A percentile compares a stretch with the other conserved stretches of the same genome.
These are phyloP conservation scores for Salvia splendens DNA, from an alignment of 257 asterid species.

Conservation along the genomic window DNA sequence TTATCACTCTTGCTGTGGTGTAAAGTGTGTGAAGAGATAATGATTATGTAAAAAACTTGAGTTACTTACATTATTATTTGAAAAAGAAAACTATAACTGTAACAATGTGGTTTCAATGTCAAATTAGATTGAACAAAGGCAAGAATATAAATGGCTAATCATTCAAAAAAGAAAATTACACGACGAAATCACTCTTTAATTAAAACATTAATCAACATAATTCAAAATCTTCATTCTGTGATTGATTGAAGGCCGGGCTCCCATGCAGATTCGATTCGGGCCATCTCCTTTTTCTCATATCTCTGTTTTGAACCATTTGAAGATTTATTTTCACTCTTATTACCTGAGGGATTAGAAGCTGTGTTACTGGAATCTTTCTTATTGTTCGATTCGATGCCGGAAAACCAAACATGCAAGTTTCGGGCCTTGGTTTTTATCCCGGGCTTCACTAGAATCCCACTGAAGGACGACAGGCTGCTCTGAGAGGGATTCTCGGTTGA, in stretches of 20 bases:
- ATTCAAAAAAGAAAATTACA: neutral
- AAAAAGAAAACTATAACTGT: no score
- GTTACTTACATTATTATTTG: neutral
- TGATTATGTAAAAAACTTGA: neutral
- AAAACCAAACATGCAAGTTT: conserved; percentile 48
- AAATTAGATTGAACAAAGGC: neutral
- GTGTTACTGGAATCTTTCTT: conserved; percentile 22
- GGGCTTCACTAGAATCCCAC: conserved; percentile 51
- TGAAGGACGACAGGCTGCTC: conserved; percentile 22
- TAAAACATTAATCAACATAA: neutral
- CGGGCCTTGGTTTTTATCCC: conserved; percentile 42
- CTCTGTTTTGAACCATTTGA: conserved; percentile 14
- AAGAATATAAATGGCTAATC: conserved; percentile 18
- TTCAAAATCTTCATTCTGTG: conserved; percentile 30
- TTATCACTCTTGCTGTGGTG: conserved; percentile 34
- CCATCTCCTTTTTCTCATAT: conserved; percentile 35
- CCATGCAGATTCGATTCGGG: conserved; percentile 46
- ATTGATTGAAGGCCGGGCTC: conserved; percentile 59
- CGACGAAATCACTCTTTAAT: neutral
- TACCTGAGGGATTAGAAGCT: conserved; percentile 10
- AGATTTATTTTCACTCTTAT: neutral
- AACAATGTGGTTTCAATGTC: neutral
- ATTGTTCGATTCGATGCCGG: conserved; percentile 38
- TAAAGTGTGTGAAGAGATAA: no score
- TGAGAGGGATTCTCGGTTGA: neutral